Conservation (phyloP, 352 stramenopile species). For the Phytophthora macrochlamydospora region DNA sequence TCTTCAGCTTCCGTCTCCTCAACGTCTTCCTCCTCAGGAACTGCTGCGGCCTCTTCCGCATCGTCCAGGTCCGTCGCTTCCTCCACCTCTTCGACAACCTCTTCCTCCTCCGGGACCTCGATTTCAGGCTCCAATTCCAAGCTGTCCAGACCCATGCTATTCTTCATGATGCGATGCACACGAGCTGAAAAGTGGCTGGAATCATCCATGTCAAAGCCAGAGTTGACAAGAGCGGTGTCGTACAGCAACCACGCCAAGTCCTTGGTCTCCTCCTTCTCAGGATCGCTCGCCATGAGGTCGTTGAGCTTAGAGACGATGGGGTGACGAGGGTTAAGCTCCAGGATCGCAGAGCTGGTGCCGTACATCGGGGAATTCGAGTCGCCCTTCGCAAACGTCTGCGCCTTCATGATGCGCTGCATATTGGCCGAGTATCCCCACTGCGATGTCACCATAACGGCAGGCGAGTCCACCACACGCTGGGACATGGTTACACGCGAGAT, state of each 20-base stretch:
- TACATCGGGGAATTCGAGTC: conserved; percentile 42
- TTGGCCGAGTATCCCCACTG: conserved; percentile 98
- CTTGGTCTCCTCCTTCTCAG: conserved; percentile 86
- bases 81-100: conserved; percentile 42
- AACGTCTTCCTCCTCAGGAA: conserved; percentile 79
- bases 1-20: conserved; percentile 80
- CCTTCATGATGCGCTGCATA: conserved; percentile 99
- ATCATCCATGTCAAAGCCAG: conserved; percentile 96
- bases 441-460: conserved; percentile 96
- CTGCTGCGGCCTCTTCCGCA: conserved; percentile 47
- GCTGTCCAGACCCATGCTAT: conserved; percentile 90
- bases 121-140: conserved; percentile 95
- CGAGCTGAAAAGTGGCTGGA: conserved; percentile 92
- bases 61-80: conserved; percentile 40
- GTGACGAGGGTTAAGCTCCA: conserved; percentile 99
- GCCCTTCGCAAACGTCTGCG: conserved; percentile 95
- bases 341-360: conserved; percentile 86
- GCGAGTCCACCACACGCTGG: conserved; percentile 92
- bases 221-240: conserved; percentile 97
- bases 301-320: conserved; percentile 98
- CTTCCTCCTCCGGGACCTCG: conserved; percentile 87
- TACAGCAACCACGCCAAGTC: conserved; percentile 98
- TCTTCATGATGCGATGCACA: conserved; percentile 95
- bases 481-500: conserved; percentile 96
- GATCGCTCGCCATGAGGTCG: conserved; percentile 63